Percentiles rank a stretch among this genome's conserved stretches.
Evolutionary conservation across 805 yeast species (phyloP).

Genomic region (Teunomyces barrocoloradensis): DNA sequence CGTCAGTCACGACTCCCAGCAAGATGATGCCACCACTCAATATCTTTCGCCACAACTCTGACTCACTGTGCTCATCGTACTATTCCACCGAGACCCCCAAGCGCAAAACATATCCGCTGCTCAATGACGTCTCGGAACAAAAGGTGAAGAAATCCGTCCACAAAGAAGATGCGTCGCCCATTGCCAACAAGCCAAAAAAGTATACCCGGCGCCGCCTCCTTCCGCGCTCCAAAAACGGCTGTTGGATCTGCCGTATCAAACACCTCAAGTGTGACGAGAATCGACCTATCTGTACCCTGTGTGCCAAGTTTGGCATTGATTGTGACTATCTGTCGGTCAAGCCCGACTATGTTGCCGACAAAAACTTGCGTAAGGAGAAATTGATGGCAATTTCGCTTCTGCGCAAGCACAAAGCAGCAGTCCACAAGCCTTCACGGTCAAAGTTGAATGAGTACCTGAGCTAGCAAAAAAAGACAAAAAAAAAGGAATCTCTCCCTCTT

Average conservation of each 20-base stretch:
- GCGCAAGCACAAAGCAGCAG: slow-evolving; percentile 19
- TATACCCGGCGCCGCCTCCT: slow-evolving; percentile 38
- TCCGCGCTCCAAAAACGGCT: slow-evolving; percentile 42
- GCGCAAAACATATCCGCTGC: slow-evolving; percentile 15
- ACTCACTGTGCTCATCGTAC: slow-evolving; percentile 12
- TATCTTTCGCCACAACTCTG: slow-evolving; percentile 25
- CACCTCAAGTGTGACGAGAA: slow-evolving; percentile 44
- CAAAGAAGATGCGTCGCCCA: background rate
- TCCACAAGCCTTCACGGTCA: background rate
- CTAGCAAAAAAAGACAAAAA: background rate
- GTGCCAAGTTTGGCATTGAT: slow-evolving; percentile 37
- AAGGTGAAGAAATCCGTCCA: slow-evolving; percentile 9
- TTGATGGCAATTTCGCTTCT: slow-evolving; percentile 28
- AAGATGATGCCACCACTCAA: slow-evolving; percentile 20
- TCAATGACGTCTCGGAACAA: slow-evolving; percentile 8
- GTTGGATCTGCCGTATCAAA: slow-evolving; percentile 47
- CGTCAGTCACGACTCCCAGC: slow-evolving; percentile 9
- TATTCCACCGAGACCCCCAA: slow-evolving; percentile 14
- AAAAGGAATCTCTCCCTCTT: background rate
- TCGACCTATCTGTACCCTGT: slow-evolving; percentile 36
- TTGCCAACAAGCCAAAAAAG: slow-evolving; percentile 24
- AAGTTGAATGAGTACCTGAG: background rate
- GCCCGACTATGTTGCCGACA: slow-evolving; percentile 39
- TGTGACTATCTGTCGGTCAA: slow-evolving; percentile 41
- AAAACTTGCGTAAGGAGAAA: slow-evolving; percentile 31